Evolutionary conservation across 306 rosid genomes (phyloP), one percentile per base, ranked within the genome.

Genomic region (Biancaea sappan): DNA sequence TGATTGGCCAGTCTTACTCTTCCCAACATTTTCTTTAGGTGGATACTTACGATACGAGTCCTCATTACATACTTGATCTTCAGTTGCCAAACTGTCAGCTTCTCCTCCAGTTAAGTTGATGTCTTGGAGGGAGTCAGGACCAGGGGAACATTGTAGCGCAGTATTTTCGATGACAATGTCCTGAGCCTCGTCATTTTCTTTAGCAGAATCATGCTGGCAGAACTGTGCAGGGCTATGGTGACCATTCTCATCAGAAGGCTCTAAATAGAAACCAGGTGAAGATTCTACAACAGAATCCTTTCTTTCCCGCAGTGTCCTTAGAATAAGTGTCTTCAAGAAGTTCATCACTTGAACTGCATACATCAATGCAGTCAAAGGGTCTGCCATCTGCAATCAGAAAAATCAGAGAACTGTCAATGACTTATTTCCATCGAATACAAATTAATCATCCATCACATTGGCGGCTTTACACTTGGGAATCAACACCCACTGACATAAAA

Each of bases 321-420:
- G 14, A 18, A 62, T 62, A 6, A 62, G 29, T 34, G 68, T 62
- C 47, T 62, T 62, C 47, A 62, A 62, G 68, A 62, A 62, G 48
- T 62, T 62, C 68, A 62, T 62, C 68, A 35, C 68, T 62, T 62
- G 68, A 62, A 62, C 68, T 19, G 68, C 68, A 62, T 62, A 62
- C 68, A 62, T 62, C 48, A 62, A 62, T 37, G 68, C 68, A 19
- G 68, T 62, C 68, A 62, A 37, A 62, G 68, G 68, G 18, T 62
- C 68, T 4, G 68, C 48, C 68, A 62, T 62, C 68, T 62, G 68
- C 68, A 62, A 9, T 62, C 47, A 37, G 8, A 35, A 62, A 62
- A 19, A 29, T 37, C 10, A 62, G 48, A 35, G 35, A 34, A 35
- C 8, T 19, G 68, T 35, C 68, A 35, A 5, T 16, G 19, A 57